phyloP scores from a whole-genome alignment of 1,284 basidiomycete species.

The Rhodofomes roseus region DNA sequence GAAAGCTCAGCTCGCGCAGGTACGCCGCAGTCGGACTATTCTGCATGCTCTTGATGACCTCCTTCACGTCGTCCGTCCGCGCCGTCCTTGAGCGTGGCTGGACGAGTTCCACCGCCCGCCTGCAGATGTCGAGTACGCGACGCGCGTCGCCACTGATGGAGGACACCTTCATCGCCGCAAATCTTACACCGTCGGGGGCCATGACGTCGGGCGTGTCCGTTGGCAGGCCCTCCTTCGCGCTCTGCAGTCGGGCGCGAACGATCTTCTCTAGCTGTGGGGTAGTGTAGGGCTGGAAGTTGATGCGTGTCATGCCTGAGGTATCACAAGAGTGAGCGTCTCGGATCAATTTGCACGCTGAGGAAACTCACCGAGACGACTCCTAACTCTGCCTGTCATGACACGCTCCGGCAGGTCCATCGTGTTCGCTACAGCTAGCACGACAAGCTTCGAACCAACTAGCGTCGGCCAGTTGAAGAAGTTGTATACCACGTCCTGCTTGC shows the following conservation, averaged over 20 bases:
- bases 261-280: conserved; percentile 83
- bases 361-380: conserved; percentile 80
- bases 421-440: conserved; percentile 97
- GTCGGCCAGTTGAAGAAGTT: conserved; percentile 99
- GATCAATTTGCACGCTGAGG: neutral
- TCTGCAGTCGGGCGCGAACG: conserved; percentile 74
- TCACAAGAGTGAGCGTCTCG: neutral
- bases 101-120: conserved; percentile 86
- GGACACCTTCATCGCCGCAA: conserved; percentile 90
- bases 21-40: conserved; percentile 87
- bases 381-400: conserved; percentile 87
- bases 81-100: conserved; percentile 53
- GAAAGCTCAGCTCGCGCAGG: conserved; percentile 76
- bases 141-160: conserved; percentile 94
- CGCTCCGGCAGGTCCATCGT: conserved; percentile 98
- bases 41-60: conserved; percentile 87
- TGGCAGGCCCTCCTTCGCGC: conserved; percentile 48
- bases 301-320: conserved; percentile 82
- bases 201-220: conserved; percentile 51
- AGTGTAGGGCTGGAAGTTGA: conserved; percentile 93
- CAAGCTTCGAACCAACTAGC: conserved; percentile 78
- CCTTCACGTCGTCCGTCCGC: conserved; percentile 70
- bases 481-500: conserved; percentile 97
- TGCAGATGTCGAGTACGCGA: conserved; percentile 90
- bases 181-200: conserved; percentile 77